Conservation (phyloP, 352 stramenopile species). For the Blastocystis sp. region DNA sequence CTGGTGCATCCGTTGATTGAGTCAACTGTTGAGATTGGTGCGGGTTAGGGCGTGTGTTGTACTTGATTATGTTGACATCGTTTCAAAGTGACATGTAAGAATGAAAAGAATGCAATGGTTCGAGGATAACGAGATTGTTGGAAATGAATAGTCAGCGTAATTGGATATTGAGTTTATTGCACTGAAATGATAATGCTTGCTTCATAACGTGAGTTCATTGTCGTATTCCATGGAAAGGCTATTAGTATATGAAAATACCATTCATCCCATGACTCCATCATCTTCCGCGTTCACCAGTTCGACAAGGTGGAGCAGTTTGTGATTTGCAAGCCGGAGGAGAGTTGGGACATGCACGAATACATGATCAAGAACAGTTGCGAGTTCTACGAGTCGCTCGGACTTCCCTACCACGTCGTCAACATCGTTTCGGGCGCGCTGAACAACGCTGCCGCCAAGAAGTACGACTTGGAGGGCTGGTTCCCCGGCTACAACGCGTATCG, state of each 20-base stretch:
- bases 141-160: no score
- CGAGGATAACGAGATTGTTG: no score
- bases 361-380: conserved; percentile 81
- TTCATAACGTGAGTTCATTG: no score
- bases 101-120: background rate
- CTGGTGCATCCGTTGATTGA: no score
- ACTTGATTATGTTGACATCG: conserved; percentile 69
- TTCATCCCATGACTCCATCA: no score
- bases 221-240: no score
- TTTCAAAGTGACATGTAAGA: conserved; percentile 69
- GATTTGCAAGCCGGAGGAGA: conserved; percentile 72
- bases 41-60: background rate
- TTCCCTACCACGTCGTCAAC: conserved; percentile 95
- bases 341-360: conserved; percentile 74
- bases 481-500: conserved; percentile 85
- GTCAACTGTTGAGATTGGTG: no score
- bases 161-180: no score
- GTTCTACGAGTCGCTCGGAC: conserved; percentile 89
- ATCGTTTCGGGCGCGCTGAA: conserved; percentile 92
- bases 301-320: conserved; percentile 82
- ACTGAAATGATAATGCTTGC: no score
- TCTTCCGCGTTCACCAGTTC: no score
- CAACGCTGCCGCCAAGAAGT: conserved; percentile 97
- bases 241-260: no score
- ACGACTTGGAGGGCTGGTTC: conserved; percentile 97